These are phyloP conservation scores for Apiospora aurea DNA, from an alignment of 2,329 filamentous ascomycete genomes.

Conservation along the genomic window DNA sequence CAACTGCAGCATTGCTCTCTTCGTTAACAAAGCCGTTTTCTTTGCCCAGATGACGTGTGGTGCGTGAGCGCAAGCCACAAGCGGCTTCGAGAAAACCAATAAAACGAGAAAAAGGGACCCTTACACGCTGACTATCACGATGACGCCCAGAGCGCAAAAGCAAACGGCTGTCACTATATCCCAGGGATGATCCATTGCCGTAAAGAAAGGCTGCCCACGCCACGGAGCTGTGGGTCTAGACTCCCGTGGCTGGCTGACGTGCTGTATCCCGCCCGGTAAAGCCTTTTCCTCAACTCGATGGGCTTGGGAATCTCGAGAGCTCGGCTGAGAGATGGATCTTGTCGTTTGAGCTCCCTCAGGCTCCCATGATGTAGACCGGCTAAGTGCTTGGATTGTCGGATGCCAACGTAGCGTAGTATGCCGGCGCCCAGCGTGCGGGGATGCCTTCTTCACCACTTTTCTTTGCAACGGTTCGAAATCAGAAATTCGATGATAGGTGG, in stretches of 20 bases:
- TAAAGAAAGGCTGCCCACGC: not conserved
- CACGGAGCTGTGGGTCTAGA: conserved; percentile 6
- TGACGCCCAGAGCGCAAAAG: conserved; percentile 25
- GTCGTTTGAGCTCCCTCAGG: not conserved
- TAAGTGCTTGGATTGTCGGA: not conserved
- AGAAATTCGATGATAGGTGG: not conserved
- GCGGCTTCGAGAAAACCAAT: not conserved
- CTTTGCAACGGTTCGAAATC: not conserved
- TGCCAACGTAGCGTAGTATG: not conserved
- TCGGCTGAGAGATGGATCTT: not conserved
- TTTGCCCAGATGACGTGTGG: not conserved
- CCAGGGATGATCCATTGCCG: conserved; percentile 33
- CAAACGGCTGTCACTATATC: conserved; percentile 29
- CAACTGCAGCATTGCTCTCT: not conserved
- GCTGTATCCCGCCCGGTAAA: not conserved
- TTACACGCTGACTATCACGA: conserved; percentile 32
- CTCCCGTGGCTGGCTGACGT: not conserved
- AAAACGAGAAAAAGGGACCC: not conserved
- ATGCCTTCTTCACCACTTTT: not conserved
- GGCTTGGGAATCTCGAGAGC: not conserved
- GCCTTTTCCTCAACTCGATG: not conserved
- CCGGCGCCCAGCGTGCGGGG: conserved; percentile 4
- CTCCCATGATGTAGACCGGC: not conserved
- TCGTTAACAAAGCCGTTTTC: not conserved
- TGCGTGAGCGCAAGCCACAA: not conserved